Base-by-base conservation (phyloP, 2,329 filamentous ascomycete species). In the Dendrostoma leiphaemia region DNA sequence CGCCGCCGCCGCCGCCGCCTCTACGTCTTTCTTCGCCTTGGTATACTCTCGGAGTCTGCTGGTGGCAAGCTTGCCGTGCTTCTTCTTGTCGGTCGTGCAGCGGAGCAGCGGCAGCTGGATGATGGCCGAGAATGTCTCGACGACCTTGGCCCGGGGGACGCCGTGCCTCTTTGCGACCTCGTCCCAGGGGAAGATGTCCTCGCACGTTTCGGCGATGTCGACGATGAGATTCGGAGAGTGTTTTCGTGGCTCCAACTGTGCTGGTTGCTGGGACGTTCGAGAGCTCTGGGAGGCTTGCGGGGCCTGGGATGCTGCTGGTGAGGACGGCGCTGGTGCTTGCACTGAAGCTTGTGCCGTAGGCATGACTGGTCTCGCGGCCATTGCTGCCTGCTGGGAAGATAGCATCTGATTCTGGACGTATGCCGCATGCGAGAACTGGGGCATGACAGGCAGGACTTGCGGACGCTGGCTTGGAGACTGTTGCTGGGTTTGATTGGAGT, bases 121-220 rank as follows among this genome's bases (percentile, higher is more conserved):
- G 48, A 79, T 72, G 47, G 75, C 76, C 0, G 70, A 68, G 54
- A 79, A 79, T 15, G 76, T 70, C 28, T 79, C 76, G 50, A 69
- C 69, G 8, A 80, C 73, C 57, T 73, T 76, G 34, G 72, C 69
- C 8, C 74, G 67, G 0, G 73, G 59, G 12, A 71, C 64, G 13
- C 69, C 67, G 57, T 80, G 76, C 19, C 76, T 69, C 49, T 69
- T 67, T 2, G 77, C 77, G 4, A 80, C 68, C 29, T 71, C 69
- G 4, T 69, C 69, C 48, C 77, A 78, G 4, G 77, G 77, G 48
- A 79, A 77, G 3, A 64, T 64, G 46, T 71, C 69, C 60, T 77
- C 71, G 40, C 74, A 74, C 0, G 76, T 78, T 61, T 79, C 73
- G 4, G 76, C 75, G 21, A 80, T 72, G 61, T 80, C 77, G 23